These are phyloP conservation scores for Exophiala spinifera DNA, from an alignment of 2,329 filamentous ascomycete genomes.

Conservation along the genomic window DNA sequence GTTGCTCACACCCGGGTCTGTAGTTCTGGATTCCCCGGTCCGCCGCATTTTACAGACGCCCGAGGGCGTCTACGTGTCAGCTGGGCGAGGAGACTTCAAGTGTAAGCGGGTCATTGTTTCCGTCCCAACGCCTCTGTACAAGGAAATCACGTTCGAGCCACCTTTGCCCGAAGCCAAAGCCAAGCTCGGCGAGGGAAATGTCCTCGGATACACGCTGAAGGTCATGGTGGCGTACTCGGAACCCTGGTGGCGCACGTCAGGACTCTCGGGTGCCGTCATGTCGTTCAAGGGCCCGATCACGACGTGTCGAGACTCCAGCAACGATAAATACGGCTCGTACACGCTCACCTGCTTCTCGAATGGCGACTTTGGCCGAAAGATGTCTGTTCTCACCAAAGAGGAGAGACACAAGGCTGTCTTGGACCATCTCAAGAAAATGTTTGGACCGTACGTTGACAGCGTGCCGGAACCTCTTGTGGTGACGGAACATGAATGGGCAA, in stretches of 20 bases:
- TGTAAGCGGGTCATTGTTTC: slow-evolving; percentile 50
- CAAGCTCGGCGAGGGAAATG: slow-evolving; percentile 35
- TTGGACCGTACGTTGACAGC: slow-evolving; percentile 12
- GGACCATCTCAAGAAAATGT: slow-evolving; percentile 18
- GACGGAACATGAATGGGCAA: slow-evolving; percentile 33
- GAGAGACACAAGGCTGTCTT: slow-evolving; percentile 18
- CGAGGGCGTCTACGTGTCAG: slow-evolving; percentile 22
- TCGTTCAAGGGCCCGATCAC: slow-evolving; percentile 47
- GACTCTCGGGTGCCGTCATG: slow-evolving; percentile 41
- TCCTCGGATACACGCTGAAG: slow-evolving; percentile 52
- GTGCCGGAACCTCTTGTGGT: slow-evolving; percentile 18
- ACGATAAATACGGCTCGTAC: slow-evolving; percentile 27
- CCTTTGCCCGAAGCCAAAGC: slow-evolving; percentile 43
- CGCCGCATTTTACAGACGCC: slow-evolving; percentile 32
- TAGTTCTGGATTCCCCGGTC: slow-evolving; percentile 35
- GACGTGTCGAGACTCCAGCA: slow-evolving; percentile 47
- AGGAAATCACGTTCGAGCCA: slow-evolving; percentile 49
- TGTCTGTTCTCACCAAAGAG: slow-evolving; percentile 16
- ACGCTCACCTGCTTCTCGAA: slow-evolving; percentile 36
- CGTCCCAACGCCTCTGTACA: slow-evolving; percentile 47
- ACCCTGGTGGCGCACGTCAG: slow-evolving; percentile 44
- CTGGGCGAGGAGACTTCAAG: slow-evolving; percentile 28
- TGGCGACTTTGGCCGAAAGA: slow-evolving; percentile 18
- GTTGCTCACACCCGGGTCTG: slow-evolving; percentile 32
- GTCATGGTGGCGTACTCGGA: slow-evolving; percentile 44